A percentile compares a stretch with the other conserved stretches of the same genome.
phyloP scores from a whole-genome alignment of 148 eudicot genomes.

The Rhododendron kiyosumense region DNA sequence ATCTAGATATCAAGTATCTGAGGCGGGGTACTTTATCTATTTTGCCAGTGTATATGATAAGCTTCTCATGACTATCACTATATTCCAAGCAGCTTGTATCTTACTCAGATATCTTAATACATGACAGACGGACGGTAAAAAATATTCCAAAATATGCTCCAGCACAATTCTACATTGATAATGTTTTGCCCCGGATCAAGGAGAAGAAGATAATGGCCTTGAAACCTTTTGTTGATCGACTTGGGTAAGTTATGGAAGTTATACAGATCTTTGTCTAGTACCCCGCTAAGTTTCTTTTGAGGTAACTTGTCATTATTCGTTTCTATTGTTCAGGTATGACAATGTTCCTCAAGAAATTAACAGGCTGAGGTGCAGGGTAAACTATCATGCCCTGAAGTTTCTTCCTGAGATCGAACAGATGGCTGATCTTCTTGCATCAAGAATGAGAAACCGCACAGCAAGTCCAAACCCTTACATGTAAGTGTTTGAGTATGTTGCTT shows the following conservation, averaged over 20 bases:
- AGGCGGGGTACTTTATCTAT: background rate
- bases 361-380: conserved; percentile 87
- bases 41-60: background rate
- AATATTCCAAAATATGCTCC: conserved; percentile 98
- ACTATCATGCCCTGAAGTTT: conserved; percentile 94
- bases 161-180: conserved; percentile 92
- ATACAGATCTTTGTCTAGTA: background rate
- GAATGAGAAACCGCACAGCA: conserved; percentile 93
- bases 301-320: background rate
- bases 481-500: conserved; percentile 10
- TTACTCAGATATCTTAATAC: conserved; percentile 5
- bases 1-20: background rate
- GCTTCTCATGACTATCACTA: background rate
- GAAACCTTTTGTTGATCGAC: conserved; percentile 98
- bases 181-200: conserved; percentile 94
- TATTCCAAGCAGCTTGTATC: background rate
- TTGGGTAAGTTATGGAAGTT: conserved; percentile 59
- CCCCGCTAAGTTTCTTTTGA: background rate
- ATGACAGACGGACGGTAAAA: conserved; percentile 88
- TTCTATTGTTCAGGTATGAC: conserved; percentile 61
- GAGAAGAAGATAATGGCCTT: conserved; percentile 98
- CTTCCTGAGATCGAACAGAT: conserved; percentile 95
- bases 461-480: conserved; percentile 91
- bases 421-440: conserved; percentile 80
- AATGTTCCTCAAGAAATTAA: conserved; percentile 96